Evolutionary conservation across 768 basidiomycete genomes (phyloP), one percentile per base, ranked within the genome.

Genomic region (Steccherinum ochraceum): DNA sequence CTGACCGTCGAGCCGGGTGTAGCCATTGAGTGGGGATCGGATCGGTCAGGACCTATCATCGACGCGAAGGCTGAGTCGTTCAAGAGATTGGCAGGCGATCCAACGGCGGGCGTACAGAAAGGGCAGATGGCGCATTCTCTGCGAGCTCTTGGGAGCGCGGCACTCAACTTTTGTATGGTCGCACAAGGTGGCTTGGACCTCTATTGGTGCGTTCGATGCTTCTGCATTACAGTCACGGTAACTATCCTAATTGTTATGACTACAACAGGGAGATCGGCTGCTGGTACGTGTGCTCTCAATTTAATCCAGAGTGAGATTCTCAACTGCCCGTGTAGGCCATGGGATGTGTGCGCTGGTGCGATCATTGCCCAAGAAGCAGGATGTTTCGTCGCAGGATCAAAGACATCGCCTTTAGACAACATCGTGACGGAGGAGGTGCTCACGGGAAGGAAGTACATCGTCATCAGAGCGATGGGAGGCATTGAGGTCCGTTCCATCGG

Each of bases 361-460:
- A 84, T 95, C 58, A 94, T 98, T 53, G 86, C 89, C 0, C 79
- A 89, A 54, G 95, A 95, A 64, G 89, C 94, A 0, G 95, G 95
- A 4, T 80, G 86, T 12, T 69, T 84, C 11, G 81, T 89, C 24
- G 84, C 86, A 16, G 92, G 90, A 26, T 83, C 83, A 45, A 75
- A 84, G 46, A 68, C 65, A 7, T 47, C 57, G 3, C 64, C 64
- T 16, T 65, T 68, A 18, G 64, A 71, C 53, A 70, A 70, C 40
- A 77, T 80, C 40, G 78, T 86, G 12, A 83, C 80, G 2, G 80
- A 86, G 52, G 82, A 80, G 19, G 74, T 92, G 20, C 71, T 93
- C 40, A 79, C 75, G 2, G 89, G 90, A 12, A 76, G 91, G 57
- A 93, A 91, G 63, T 87, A 91, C 61, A 69, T 93, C 39, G 82